Evolutionary conservation across 2,329 filamentous ascomycete genomes (phyloP), one percentile per base, ranked within the genome.

Genomic region (Trichoderma citrinoviride): DNA sequence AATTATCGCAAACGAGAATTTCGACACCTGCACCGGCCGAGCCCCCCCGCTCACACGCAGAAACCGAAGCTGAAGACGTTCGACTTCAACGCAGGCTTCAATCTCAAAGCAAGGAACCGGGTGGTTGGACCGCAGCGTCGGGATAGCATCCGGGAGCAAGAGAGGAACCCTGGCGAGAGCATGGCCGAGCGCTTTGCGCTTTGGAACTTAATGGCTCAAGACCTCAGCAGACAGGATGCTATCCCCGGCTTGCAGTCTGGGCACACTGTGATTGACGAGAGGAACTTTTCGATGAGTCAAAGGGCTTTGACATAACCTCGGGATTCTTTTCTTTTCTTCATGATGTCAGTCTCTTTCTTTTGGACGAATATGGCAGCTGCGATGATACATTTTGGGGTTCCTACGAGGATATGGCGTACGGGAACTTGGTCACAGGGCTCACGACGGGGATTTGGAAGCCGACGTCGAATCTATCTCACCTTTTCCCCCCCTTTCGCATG

Each of bases 1-100:
- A 84, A 78, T 70, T 82, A 84, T 68, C 73, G 79, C 63, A 80
- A 80, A 67, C 70, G 68, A 33, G 67, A 71, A 17, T 64, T 55
- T 7, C 62, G 64, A 50, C 60, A 65, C 43, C 44, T 25, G n/a
- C 54, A 60, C 57, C 68, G 53, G 21, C 70, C 71, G 50, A 72
- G 68, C 43, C 68, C 66, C 37, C 69, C 73, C 6, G 63, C 71
- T 25, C 66, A 71, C 17, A 74, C 71, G n/a, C 66, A 69, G 23
- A 65, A 70, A 23, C 71, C 71, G 25, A 68, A 72, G 60, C 53
- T 68, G 17, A 66, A 66, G 23, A 25, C 21, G 37, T 27, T 66
- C 15, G 49, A 56, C 7, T n/a, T 23, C n/a, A 43, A 50, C 5
- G 15, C 25, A 7, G 61, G 33, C 6, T 49, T 41, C 27, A 58